Conservation (phyloP, 2,329 filamentous ascomycete species). For the Cytospora piceae region DNA sequence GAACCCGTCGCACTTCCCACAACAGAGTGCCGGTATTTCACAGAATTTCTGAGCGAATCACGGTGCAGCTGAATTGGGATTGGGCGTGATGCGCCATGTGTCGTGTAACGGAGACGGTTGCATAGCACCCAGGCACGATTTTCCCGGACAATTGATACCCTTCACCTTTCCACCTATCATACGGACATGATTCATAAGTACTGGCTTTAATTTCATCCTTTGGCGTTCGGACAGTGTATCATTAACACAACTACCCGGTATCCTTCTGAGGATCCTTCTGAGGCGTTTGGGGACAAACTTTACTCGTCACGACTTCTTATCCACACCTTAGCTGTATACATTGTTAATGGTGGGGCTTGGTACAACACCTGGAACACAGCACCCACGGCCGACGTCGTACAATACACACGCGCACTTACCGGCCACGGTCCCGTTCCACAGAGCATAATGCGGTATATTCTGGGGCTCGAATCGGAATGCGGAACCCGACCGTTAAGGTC, state of each 20-base stretch:
- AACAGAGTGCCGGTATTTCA: slow-evolving; percentile 91
- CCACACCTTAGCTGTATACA: slow-evolving; percentile 9
- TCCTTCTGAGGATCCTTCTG: slow-evolving; percentile 20
- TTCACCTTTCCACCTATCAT: slow-evolving; percentile 25
- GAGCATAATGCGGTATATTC: neutral
- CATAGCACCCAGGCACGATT: slow-evolving; percentile 21
- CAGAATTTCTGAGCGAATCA: slow-evolving; percentile 80
- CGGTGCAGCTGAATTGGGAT: neutral
- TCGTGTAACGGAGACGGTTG: slow-evolving; percentile 19
- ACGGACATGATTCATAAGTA: slow-evolving; percentile 22
- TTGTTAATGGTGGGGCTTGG: slow-evolving; percentile 9
- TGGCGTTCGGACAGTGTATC: slow-evolving; percentile 22
- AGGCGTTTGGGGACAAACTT: slow-evolving; percentile 17
- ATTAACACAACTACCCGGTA: slow-evolving; percentile 9
- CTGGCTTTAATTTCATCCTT: slow-evolving; percentile 28
- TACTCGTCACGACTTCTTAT: slow-evolving; percentile 2
- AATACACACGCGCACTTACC: slow-evolving; percentile 1
- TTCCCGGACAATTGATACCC: slow-evolving; percentile 29
- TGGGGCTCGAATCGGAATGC: neutral
- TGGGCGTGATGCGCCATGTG: slow-evolving; percentile 5
- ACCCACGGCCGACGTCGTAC: slow-evolving; percentile 5
- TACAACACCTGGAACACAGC: neutral
- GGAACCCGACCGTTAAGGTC: neutral
- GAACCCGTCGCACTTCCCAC: slow-evolving; percentile 84
- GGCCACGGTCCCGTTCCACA: slow-evolving; percentile 1